Conservation (phyloP, 768 basidiomycete species). For the Mycena albidolilacea region DNA sequence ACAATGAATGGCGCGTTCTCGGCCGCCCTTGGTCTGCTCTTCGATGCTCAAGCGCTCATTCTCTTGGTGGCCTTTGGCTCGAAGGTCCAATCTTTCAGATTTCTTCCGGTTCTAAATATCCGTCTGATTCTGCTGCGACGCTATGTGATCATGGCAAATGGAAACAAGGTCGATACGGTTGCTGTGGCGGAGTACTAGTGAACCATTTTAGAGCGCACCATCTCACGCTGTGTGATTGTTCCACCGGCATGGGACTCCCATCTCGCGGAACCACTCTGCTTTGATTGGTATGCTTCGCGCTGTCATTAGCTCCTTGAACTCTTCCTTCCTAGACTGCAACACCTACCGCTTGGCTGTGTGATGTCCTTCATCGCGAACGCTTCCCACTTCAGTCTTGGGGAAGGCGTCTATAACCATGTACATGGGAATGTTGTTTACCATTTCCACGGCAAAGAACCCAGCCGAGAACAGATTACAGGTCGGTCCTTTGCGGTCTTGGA, state of each 20-base stretch:
- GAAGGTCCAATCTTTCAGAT: background rate
- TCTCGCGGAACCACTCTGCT: too few species aligned
- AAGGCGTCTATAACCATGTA: background rate
- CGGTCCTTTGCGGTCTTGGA: too few species aligned
- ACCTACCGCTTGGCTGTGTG: too few species aligned
- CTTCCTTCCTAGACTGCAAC: too few species aligned
- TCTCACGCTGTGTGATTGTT: too few species aligned
- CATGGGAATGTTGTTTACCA: background rate
- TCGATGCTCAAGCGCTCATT: conserved; percentile 59
- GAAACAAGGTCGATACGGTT: conserved; percentile 63
- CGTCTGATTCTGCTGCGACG: conserved; percentile 47
- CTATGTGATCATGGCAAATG: conserved; percentile 62
- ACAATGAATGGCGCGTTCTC: conserved; percentile 63
- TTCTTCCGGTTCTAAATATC: too few species aligned
- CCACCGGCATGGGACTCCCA: too few species aligned
- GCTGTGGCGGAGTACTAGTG: conserved; percentile 53
- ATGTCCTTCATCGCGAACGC: background rate
- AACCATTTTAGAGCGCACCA: too few species aligned
- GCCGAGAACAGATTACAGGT: too few species aligned
- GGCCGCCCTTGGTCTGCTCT: conserved; percentile 68
- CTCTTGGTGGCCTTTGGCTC: too few species aligned
- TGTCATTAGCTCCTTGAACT: too few species aligned
- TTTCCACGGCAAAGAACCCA: background rate
- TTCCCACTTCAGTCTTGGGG: background rate
- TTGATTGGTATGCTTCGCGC: too few species aligned